Evolutionary conservation across 129 eudicot genomes (phyloP).

Genomic region (Kitagawia praeruptora): DNA sequence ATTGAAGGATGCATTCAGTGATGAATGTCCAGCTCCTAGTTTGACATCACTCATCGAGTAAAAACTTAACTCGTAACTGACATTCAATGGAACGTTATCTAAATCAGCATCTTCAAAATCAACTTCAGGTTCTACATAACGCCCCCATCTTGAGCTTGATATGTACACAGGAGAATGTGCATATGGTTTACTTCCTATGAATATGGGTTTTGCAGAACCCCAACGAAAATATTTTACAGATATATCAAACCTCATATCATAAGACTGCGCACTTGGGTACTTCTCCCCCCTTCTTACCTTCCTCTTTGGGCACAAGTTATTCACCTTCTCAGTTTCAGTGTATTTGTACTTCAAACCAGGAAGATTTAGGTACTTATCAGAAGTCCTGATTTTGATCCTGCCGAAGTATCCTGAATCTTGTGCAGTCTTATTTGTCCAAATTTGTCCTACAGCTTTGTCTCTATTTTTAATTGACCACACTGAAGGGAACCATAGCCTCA

Average conservation of each 20-base stretch:
- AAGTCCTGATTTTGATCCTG: conserved; percentile 28
- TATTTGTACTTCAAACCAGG: conserved; percentile 48
- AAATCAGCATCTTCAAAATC: conserved; percentile 5
- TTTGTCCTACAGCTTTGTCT: conserved; percentile 35
- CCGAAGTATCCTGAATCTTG: conserved; percentile 34
- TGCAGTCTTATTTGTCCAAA: conserved; percentile 46
- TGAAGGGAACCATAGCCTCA: conserved; percentile 40
- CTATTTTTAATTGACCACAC: conserved; percentile 38
- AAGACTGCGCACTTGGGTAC: conserved; percentile 34
- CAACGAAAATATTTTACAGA: conserved; percentile 24
- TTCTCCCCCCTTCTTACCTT: conserved; percentile 9
- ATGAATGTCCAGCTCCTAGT: not conserved
- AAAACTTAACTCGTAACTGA: conserved; percentile 41
- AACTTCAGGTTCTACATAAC: not conserved
- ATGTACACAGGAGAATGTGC: not conserved
- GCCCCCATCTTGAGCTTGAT: conserved; percentile 1
- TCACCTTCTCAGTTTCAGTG: conserved; percentile 41
- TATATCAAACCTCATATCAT: conserved; percentile 52
- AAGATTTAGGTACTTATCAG: conserved; percentile 12
- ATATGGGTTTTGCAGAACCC: conserved; percentile 43
- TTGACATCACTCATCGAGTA: not conserved
- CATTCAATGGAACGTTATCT: conserved; percentile 32
- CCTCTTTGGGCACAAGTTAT: conserved; percentile 26
- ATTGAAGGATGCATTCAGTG: no score
- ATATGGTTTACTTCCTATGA: conserved; percentile 32